Percentiles rank a stretch among this genome's conserved stretches.
phyloP scores from a whole-genome alignment of 768 basidiomycete genomes.

The Phaeotremella fagi region DNA sequence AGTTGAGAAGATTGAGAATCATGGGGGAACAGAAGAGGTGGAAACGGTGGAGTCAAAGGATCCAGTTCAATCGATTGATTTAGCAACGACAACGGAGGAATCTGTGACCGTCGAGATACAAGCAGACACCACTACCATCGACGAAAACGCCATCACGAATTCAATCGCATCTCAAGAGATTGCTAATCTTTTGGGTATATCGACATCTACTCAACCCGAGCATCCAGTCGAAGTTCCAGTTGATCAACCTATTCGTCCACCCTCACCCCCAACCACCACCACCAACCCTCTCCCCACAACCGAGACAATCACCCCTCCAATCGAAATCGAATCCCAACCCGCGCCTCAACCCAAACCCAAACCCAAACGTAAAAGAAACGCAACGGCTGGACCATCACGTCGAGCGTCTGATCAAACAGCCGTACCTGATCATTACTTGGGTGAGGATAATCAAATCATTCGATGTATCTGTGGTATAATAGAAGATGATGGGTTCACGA shows the following conservation, averaged over 20 bases:
- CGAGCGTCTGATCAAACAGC: slow-evolving; percentile 10
- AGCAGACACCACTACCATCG: too few relatives aligned
- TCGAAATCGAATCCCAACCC: slow-evolving; percentile 1
- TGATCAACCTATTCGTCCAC: neutral
- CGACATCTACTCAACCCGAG: too few relatives aligned
- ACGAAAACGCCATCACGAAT: too few relatives aligned
- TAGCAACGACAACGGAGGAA: too few relatives aligned
- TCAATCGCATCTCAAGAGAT: too few relatives aligned
- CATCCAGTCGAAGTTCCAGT: too few relatives aligned
- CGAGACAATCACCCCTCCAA: slow-evolving; percentile 1
- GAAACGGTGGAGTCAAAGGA: neutral
- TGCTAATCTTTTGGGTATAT: too few relatives aligned
- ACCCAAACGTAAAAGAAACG: slow-evolving; percentile 20
- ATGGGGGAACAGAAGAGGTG: neutral
- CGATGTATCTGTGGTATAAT: slow-evolving; percentile 68
- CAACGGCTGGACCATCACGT: slow-evolving; percentile 18
- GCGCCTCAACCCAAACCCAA: slow-evolving; percentile 16
- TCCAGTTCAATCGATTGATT: too few relatives aligned
- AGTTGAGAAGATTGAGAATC: neutral
- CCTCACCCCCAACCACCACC: neutral
- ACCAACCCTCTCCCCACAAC: neutral
- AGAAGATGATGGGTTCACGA: slow-evolving; percentile 76
- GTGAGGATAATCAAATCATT: slow-evolving; percentile 49
- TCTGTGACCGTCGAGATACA: too few relatives aligned
- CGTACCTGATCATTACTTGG: slow-evolving; percentile 29